phyloP scores from a whole-genome alignment of 2,329 filamentous ascomycete genomes.

The Xylariaceae sp. region DNA sequence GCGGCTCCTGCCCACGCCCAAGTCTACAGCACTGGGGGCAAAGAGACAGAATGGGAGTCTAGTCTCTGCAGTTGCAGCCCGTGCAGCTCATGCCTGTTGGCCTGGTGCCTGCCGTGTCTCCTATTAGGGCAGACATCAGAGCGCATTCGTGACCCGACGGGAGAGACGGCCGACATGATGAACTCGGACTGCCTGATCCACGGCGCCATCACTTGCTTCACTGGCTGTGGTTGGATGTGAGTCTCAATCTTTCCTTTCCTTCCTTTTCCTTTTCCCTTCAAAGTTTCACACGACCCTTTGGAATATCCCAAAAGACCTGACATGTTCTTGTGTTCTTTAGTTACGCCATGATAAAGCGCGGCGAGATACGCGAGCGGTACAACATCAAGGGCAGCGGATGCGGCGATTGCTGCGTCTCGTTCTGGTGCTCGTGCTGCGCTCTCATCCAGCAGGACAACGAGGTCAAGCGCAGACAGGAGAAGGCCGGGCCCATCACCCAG shows the following conservation, averaged over 20 bases:
- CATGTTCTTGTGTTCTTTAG: conserved; percentile 26
- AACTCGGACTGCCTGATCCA: conserved; percentile 29
- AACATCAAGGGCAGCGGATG: conserved; percentile 38
- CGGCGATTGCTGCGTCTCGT: conserved; percentile 37
- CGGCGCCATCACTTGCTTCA: conserved; percentile 22
- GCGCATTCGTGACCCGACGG: conserved; percentile 27
- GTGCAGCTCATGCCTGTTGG: conserved; percentile 25
- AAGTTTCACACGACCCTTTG: background rate
- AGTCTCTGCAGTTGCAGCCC: conserved; percentile 28
- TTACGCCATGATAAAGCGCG: conserved; percentile 39
- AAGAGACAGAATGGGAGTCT: conserved; percentile 27
- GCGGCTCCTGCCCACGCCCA: conserved; percentile 10
- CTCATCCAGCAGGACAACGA: conserved; percentile 45
- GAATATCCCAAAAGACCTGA: background rate
- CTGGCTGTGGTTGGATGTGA: conserved; percentile 30
- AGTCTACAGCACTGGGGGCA: conserved; percentile 12
- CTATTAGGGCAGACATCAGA: conserved; percentile 29
- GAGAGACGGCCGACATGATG: conserved; percentile 25
- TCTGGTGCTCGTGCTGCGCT: conserved; percentile 42
- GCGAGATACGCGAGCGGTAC: conserved; percentile 38
- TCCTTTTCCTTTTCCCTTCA: background rate
- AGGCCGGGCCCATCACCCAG: conserved; percentile 20
- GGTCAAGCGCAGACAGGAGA: conserved; percentile 24
- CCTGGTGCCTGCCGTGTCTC: conserved; percentile 29
- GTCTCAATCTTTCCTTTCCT: conserved; percentile 9